Base-by-base conservation (phyloP, 306 rosid genomes). In the Cicer cuneatum region DNA sequence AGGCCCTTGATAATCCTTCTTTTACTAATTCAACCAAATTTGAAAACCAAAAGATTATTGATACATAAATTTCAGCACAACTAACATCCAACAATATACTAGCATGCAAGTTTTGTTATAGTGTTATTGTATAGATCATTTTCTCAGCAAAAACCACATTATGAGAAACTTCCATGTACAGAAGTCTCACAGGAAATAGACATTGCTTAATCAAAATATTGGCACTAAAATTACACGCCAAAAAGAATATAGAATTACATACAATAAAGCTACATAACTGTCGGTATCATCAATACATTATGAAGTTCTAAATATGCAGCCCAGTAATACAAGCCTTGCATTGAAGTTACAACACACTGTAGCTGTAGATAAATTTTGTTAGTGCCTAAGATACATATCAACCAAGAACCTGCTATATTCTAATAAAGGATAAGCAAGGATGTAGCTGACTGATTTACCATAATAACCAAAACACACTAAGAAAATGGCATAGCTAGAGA, bases 401-500 rank as follows among this genome's bases (percentile, higher is more conserved):
- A 73, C 59, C 49, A 48, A 58, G 37, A 57, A 74, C 43, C 10
- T 56, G 1, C 12, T 33, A n/a, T 9, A 43, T 5, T 45, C 54
- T 53, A 76, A 69, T 38, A 21, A 16, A 42, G 16, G 48, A 46
- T 16, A 71, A 52, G 16, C 40, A 77, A 52, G 67, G 59, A 61
- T 11, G 29, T n/a, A 29, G 71, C 37, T 58, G 19, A 33, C 58
- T 70, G 47, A 68, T 77, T 49, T 46, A 19, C 6, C 75, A 59
- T 9, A 5, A 38, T 21, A 35, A 52, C 13, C 47, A 29, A 43
- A 42, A 59, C 14, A 69, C 45, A 57, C 14, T 18, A 14, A 63
- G 40, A 24, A 42, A 57, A 41, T 3, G 1, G 37, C 12, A 13
- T 37, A 37, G 33, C 35, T 29, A 29, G 35, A 29, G 35, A n/a